phyloP scores from a whole-genome alignment of 495 filamentous ascomycete species.

The Annulohypoxylon stygium region DNA sequence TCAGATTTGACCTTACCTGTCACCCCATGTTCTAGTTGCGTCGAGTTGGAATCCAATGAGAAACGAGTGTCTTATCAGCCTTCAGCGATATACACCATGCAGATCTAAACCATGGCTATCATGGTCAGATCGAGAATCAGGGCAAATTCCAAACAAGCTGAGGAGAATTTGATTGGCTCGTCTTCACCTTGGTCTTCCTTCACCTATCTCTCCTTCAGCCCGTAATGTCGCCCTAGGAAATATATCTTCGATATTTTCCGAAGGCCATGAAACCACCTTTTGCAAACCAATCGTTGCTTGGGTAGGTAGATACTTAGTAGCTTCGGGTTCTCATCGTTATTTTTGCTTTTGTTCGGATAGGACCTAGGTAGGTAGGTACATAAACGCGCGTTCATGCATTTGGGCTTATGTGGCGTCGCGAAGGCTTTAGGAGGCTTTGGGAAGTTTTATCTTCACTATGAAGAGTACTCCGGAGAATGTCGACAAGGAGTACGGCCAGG shows the following conservation, averaged over 20 bases:
- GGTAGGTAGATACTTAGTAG: too few relatives aligned
- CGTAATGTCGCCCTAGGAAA: background rate
- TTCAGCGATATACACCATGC: constrained; percentile 9
- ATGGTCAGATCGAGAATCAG: constrained; percentile 2
- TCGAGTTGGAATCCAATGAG: constrained; percentile 41
- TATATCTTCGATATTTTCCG: background rate
- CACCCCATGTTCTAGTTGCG: constrained; percentile 17
- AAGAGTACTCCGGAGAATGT: background rate
- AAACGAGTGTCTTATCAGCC: constrained; percentile 40
- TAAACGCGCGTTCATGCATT: background rate
- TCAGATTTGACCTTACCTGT: background rate
- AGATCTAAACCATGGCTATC: constrained; percentile 13
- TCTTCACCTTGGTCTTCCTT: background rate
- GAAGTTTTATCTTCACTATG: background rate
- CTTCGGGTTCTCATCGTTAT: background rate
- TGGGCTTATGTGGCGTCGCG: constrained; percentile 7
- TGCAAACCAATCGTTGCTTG: background rate
- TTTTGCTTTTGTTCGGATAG: background rate
- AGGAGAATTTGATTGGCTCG: constrained; percentile 8
- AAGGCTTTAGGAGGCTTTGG: background rate
- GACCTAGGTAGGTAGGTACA: background rate
- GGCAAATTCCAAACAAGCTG: background rate
- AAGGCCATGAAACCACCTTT: background rate
- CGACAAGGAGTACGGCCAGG: background rate
- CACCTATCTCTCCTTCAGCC: background rate